Conservation (phyloP, 2,329 filamentous ascomycete genomes). For the Graphilbum fragrans region DNA sequence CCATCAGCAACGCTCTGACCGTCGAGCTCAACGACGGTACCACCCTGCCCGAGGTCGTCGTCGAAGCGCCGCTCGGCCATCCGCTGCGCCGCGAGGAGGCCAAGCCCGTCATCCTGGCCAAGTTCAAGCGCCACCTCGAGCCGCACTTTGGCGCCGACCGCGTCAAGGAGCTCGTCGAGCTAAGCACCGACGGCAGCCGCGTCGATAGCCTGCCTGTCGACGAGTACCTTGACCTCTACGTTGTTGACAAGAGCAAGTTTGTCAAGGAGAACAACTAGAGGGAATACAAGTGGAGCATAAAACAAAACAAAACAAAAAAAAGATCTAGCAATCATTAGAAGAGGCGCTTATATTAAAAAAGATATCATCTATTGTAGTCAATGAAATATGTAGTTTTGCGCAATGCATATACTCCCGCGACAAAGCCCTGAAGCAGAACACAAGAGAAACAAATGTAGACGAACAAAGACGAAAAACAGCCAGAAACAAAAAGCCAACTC, state of each 20-base stretch:
- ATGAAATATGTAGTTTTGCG: too few relatives aligned
- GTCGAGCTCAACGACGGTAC: conserved; percentile 93
- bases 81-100: conserved; percentile 84
- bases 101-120: conserved; percentile 90
- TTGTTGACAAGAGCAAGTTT: conserved; percentile 51
- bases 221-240: conserved; percentile 82
- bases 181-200: conserved; percentile 63
- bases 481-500: neutral
- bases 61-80: conserved; percentile 92
- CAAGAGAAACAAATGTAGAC: neutral
- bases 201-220: conserved; percentile 77
- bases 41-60: conserved; percentile 75
- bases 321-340: neutral
- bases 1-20: conserved; percentile 93
- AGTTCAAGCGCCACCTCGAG: conserved; percentile 85
- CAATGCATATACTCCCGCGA: too few relatives aligned
- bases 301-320: neutral
- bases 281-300: neutral
- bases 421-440: neutral
- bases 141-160: conserved; percentile 68
- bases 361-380: too few relatives aligned
- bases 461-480: neutral
- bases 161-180: conserved; percentile 70
- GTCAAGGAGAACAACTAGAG: conserved; percentile 12
- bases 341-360: neutral